These are phyloP conservation scores for Gaeumannomyces sp. DNA, from an alignment of 2,329 filamentous ascomycete genomes.

Conservation along the genomic window DNA sequence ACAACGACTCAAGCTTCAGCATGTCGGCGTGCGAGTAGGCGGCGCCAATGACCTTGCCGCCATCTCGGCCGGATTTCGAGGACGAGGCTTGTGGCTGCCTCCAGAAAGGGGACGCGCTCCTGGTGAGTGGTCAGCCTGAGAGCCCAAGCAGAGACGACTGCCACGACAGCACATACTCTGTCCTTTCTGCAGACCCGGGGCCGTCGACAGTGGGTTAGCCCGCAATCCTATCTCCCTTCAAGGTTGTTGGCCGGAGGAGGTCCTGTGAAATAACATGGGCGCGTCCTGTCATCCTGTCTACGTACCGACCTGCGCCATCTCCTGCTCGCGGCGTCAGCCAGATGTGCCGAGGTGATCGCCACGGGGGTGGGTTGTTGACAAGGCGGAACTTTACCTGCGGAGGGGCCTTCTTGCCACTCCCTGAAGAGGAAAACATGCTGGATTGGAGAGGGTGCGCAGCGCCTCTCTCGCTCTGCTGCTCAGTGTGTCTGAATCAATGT, in stretches of 20 bases:
- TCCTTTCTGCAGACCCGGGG: conserved; percentile 44
- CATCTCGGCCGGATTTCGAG: conserved; percentile 51
- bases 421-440: conserved; percentile 60
- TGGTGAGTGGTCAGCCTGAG: conserved; percentile 36
- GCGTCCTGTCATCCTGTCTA: conserved; percentile 16
- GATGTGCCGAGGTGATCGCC: background rate
- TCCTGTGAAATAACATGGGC: too few relatives aligned
- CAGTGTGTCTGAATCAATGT: background rate
- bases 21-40: conserved; percentile 96
- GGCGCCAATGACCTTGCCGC: conserved; percentile 69
- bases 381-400: conserved; percentile 55
- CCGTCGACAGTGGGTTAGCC: conserved; percentile 16
- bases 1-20: conserved; percentile 79
- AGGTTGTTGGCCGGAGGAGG: too few relatives aligned
- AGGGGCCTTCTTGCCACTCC: conserved; percentile 61
- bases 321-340: conserved; percentile 43
- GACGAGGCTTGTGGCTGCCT: conserved; percentile 43
- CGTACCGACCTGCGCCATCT: conserved; percentile 99
- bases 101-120: conserved; percentile 89
- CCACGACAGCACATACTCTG: conserved; percentile 46
- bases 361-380: conserved; percentile 24
- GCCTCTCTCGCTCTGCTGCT: background rate
- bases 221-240: background rate
- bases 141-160: background rate
- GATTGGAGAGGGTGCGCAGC: conserved; percentile 1